Percentiles rank a stretch among this genome's conserved stretches.
phyloP scores from a whole-genome alignment of 345 rosid genomes.

The Pelargonium nanum region DNA sequence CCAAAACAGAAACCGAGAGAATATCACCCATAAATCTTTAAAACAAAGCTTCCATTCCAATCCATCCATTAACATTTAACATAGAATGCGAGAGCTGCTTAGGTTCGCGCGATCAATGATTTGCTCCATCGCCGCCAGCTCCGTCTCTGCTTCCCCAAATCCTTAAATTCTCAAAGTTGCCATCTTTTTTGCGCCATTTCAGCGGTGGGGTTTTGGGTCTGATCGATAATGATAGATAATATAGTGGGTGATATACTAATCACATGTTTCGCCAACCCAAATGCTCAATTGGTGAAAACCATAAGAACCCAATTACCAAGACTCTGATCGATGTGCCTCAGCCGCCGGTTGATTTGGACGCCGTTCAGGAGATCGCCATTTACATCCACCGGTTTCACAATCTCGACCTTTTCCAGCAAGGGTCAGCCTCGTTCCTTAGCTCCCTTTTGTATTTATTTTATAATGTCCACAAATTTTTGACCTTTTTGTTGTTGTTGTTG shows the following conservation, averaged over 20 bases:
- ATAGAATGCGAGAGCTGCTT: not conserved
- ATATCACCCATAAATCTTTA: not conserved
- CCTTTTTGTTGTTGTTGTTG: not conserved
- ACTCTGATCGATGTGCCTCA: conserved; percentile 13
- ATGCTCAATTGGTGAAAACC: not conserved
- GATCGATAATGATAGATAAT: not conserved
- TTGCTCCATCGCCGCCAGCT: not conserved
- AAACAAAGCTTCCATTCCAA: not conserved
- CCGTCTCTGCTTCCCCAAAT: not conserved
- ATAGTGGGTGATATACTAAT: not conserved
- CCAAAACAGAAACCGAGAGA: too few relatives aligned
- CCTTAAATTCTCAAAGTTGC: not conserved
- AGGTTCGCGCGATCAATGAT: not conserved
- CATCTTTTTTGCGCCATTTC: not conserved
- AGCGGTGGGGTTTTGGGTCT: not conserved
- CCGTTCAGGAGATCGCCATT: conserved; percentile 73
- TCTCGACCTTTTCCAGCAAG: conserved; percentile 88
- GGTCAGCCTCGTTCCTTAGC: conserved; percentile 30
- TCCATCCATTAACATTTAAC: not conserved
- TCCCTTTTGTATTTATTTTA: too few relatives aligned
- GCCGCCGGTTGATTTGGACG: conserved; percentile 55
- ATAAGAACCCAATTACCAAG: not conserved
- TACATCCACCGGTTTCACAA: conserved; percentile 76
- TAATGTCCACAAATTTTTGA: not conserved
- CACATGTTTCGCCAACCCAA: not conserved